Percentiles rank a stretch among this genome's conserved stretches.
Evolutionary conservation across 345 rosid species (phyloP).

Genomic region (Moringa oleifera): DNA sequence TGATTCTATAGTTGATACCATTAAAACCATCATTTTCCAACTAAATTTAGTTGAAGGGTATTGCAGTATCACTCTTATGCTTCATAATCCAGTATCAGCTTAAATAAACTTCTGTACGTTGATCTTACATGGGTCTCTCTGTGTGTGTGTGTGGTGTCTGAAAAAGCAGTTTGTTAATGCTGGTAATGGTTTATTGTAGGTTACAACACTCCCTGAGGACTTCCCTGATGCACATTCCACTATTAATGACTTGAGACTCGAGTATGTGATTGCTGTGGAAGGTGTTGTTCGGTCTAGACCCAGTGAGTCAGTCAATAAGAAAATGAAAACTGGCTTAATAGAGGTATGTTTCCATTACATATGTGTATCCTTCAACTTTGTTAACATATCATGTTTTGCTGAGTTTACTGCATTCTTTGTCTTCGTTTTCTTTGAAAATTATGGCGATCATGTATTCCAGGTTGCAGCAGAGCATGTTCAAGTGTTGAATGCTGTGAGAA

Average conservation of each 20-base stretch:
- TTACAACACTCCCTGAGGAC: constrained; percentile 73
- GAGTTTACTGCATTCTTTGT: too few species aligned
- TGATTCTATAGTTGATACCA: too few species aligned
- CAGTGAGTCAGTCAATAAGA: constrained; percentile 66
- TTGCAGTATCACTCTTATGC: too few species aligned
- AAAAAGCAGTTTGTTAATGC: not conserved
- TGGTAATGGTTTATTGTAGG: constrained; percentile 28
- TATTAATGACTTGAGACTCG: constrained; percentile 69
- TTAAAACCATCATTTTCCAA: too few species aligned
- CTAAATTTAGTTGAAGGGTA: too few species aligned
- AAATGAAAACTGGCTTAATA: constrained; percentile 74
- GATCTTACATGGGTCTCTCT: too few species aligned
- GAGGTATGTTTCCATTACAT: constrained; percentile 41
- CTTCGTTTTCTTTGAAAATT: too few species aligned
- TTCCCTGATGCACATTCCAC: constrained; percentile 76
- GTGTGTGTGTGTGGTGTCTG: too few species aligned
- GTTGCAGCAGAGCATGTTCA: constrained; percentile 84
- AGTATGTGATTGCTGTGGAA: constrained; percentile 75
- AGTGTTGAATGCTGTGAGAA: constrained; percentile 68
- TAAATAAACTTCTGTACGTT: too few species aligned
- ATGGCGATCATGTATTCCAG: constrained; percentile 28
- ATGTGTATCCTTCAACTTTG: not conserved
- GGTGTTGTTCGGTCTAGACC: constrained; percentile 76
- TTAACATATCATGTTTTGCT: too few species aligned
- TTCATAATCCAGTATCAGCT: not conserved